Evolutionary conservation across 106 monocot species (phyloP).

Genomic region (Dioscorea zingiberensis): DNA sequence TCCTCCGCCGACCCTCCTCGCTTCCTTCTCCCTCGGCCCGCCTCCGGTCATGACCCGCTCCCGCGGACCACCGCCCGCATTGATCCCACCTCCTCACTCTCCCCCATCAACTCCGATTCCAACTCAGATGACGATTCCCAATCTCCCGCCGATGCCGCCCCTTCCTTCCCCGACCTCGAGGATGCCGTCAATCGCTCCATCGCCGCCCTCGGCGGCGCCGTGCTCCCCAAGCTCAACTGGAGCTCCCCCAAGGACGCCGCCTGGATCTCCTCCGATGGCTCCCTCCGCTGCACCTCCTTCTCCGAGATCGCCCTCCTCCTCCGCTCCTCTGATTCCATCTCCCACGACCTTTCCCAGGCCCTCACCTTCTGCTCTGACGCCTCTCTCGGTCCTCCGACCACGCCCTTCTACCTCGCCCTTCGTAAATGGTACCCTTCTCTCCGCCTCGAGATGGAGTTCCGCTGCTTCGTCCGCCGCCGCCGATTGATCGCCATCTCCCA

Average conservation of each 20-base stretch:
- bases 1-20: slow-evolving; percentile 11
- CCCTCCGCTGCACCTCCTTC: slow-evolving; percentile 64
- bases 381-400: background rate
- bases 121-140: slow-evolving; percentile 12
- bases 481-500: slow-evolving; percentile 61
- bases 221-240: slow-evolving; percentile 96
- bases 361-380: slow-evolving; percentile 26
- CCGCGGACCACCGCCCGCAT: slow-evolving; percentile 10
- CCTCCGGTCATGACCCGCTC: slow-evolving; percentile 27
- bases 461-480: slow-evolving; percentile 57
- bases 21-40: slow-evolving; percentile 28
- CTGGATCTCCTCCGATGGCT: slow-evolving; percentile 53
- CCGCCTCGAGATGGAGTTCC: slow-evolving; percentile 78
- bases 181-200: slow-evolving; percentile 42
- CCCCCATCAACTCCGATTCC: slow-evolving; percentile 10
- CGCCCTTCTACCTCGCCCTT: slow-evolving; percentile 53
- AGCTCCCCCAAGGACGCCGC: slow-evolving; percentile 88
- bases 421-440: slow-evolving; percentile 62
- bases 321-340: slow-evolving; percentile 63
- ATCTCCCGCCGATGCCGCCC: slow-evolving; percentile 4
- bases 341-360: slow-evolving; percentile 71
- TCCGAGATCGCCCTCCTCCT: slow-evolving; percentile 75
- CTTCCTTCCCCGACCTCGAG: slow-evolving; percentile 74
- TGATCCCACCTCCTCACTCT: slow-evolving; percentile 39
- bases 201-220: slow-evolving; percentile 61